Base-by-base conservation (phyloP, 495 filamentous ascomycete genomes). In the Lichina pygmaea region DNA sequence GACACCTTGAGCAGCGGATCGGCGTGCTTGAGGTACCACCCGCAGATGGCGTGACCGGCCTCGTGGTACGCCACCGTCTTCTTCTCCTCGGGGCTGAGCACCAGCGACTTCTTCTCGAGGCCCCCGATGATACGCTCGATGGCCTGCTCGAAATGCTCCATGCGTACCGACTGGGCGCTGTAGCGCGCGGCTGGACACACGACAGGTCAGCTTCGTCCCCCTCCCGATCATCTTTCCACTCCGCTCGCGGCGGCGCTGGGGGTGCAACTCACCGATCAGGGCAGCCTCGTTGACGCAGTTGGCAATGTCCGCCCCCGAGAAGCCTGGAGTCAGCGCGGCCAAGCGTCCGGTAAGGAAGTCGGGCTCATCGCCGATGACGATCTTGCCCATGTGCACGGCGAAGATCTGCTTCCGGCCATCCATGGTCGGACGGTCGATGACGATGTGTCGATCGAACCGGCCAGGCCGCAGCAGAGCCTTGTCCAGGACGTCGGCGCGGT, bases 271-370 rank as follows among this genome's bases (percentile, higher is more conserved):
- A 94, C 86, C 89, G 55, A 95, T 84, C 46, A 97, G 66, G 45
- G 89, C 89, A 48, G 89, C 89, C 64, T 97, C 89, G 58, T 97
- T 97, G 47, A 91, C 82, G 57, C 82, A 91, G 61, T 97, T 97
- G 48, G 86, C 86, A 57, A 97, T 95, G 58, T 97, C 89, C 45
- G 89, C 89, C 58, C 89, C 89, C 48, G 86, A 78, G 57, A 97
- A 97, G 39, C 89, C 89, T 24, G 89, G 91, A 7, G 89, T 97
- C 52, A 95, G 61, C 42, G 91, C 84, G 32, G 89, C 73, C 33
- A 97, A 70, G 52, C 86, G 70, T 44, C 91, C 91, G 48, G 77
- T 75, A 41, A 95, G 58, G 58, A 82, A 77, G 33, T 92, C 84
- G 53, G 83, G 66, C 55, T 95, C 79, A 55, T 91, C 89, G 44